These are phyloP conservation scores for Marasmius sp. DNA, from an alignment of 1,284 basidiomycete genomes.

Conservation along the genomic window DNA sequence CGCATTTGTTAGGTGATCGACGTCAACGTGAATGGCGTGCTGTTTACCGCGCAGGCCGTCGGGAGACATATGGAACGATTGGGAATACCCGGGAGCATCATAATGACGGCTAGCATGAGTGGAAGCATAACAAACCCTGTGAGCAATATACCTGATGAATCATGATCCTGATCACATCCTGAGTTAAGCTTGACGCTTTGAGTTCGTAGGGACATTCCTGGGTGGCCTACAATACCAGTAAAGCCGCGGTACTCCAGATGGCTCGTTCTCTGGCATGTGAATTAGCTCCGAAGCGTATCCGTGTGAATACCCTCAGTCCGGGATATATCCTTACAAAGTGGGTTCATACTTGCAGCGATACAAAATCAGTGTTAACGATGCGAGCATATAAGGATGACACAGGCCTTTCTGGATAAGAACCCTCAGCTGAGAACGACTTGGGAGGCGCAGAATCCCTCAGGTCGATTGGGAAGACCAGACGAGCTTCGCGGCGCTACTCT, in stretches of 20 bases:
- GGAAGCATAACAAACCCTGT: slow-evolving; percentile 83
- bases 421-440: slow-evolving; percentile 71
- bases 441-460: slow-evolving; percentile 73
- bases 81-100: slow-evolving; percentile 73
- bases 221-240: slow-evolving; percentile 81
- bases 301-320: slow-evolving; percentile 75
- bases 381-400: slow-evolving; percentile 63
- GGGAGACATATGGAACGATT: slow-evolving; percentile 75
- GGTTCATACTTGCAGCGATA: slow-evolving; percentile 18
- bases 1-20: slow-evolving; percentile 53
- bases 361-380: not conserved
- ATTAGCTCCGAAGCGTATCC: slow-evolving; percentile 67
- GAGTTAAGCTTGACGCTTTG: slow-evolving; percentile 12
- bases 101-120: slow-evolving; percentile 85
- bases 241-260: slow-evolving; percentile 83
- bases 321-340: slow-evolving; percentile 77
- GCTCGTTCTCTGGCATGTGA: slow-evolving; percentile 84
- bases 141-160: slow-evolving; percentile 19
- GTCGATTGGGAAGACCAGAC: slow-evolving; percentile 72
- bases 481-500: slow-evolving; percentile 77
- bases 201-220: slow-evolving; percentile 61
- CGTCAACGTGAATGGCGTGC: slow-evolving; percentile 76
- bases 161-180: not conserved
- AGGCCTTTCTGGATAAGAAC: slow-evolving; percentile 69
- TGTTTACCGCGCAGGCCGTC: slow-evolving; percentile 79